phyloP scores from a whole-genome alignment of 176 grass and related monocot species.

The Elaeis guineensis region DNA sequence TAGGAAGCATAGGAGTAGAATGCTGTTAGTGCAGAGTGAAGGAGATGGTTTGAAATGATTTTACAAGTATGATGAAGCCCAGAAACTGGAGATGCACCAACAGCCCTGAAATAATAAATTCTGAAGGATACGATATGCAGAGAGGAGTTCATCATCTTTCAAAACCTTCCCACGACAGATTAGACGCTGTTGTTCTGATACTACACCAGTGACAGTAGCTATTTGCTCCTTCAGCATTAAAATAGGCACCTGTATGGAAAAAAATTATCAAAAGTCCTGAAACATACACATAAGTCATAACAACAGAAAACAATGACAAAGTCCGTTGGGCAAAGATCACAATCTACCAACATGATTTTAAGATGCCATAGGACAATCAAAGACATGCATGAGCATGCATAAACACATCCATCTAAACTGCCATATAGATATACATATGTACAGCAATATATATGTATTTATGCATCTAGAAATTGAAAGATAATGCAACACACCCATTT shows the following conservation, averaged over 20 bases:
- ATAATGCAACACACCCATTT: too few relatives aligned
- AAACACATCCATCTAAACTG: too few relatives aligned
- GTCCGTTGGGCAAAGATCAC: constrained; percentile 10
- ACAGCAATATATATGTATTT: too few relatives aligned
- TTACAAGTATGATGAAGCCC: too few relatives aligned
- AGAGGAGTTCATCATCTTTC: constrained; percentile 93
- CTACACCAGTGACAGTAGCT: constrained; percentile 74
- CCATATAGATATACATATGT: too few relatives aligned
- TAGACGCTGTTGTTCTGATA: constrained; percentile 86
- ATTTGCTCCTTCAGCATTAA: constrained; percentile 94
- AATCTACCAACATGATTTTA: constrained; percentile 6
- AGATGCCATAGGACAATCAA: not conserved
- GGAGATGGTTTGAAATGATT: too few relatives aligned
- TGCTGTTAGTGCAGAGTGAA: too few relatives aligned
- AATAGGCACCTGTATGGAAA: constrained; percentile 65
- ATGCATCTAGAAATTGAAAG: too few relatives aligned
- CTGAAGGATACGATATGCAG: constrained; percentile 84
- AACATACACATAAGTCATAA: constrained; percentile 5
- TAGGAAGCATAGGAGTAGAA: too few relatives aligned
- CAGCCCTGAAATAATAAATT: too few relatives aligned
- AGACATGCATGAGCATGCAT: too few relatives aligned
- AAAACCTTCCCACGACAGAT: constrained; percentile 90
- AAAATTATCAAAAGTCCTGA: constrained; percentile 11
- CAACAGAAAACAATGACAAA: constrained; percentile 1
- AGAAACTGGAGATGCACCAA: too few relatives aligned